Evolutionary conservation across 306 rosid species (phyloP).

Genomic region (Fragaria nilgerrensis): DNA sequence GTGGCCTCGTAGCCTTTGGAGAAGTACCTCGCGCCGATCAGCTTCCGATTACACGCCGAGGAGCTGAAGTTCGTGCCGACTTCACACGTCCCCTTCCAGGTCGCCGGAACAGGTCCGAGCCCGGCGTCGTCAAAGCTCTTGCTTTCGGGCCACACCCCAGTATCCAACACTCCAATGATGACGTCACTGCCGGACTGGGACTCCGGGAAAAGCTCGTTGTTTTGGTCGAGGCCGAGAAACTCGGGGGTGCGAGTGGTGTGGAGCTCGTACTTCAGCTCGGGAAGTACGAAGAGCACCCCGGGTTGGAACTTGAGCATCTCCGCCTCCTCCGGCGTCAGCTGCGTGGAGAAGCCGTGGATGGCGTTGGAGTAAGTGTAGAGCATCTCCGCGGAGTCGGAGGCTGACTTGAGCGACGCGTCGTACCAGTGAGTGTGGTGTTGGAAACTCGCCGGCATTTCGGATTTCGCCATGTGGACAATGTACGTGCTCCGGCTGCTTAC

Average conservation of each 20-base stretch:
- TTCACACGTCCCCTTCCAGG: constrained; percentile 76
- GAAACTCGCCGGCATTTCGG: constrained; percentile 60
- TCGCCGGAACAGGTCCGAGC: constrained; percentile 55
- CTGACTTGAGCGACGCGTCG: constrained; percentile 51
- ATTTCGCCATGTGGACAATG: constrained; percentile 64
- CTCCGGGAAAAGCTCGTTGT: constrained; percentile 21
- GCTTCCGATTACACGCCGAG: constrained; percentile 59
- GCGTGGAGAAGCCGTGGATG: constrained; percentile 73
- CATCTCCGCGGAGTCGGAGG: constrained; percentile 57
- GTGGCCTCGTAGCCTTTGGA: constrained; percentile 46
- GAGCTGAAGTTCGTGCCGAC: constrained; percentile 53
- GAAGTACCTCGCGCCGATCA: constrained; percentile 73
- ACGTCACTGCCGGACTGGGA: constrained; percentile 38
- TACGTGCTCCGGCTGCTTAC: constrained; percentile 37
- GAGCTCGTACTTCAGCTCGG: constrained; percentile 52
- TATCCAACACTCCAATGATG: constrained; percentile 61
- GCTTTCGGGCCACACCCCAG: constrained; percentile 88
- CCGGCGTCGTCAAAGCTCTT: constrained; percentile 72
- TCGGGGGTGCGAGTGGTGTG: constrained; percentile 79
- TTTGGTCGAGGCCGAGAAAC: constrained; percentile 65
- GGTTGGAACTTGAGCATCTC: constrained; percentile 34
- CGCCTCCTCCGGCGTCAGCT: constrained; percentile 49
- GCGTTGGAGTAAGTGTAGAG: constrained; percentile 61
- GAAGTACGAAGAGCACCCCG: constrained; percentile 56
- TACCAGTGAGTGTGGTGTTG: constrained; percentile 64